Percentiles rank a stretch among this genome's conserved stretches.
These are phyloP conservation scores for Talaromyces sp. DNA, from an alignment of 2,329 filamentous ascomycete species.

Conservation along the genomic window DNA sequence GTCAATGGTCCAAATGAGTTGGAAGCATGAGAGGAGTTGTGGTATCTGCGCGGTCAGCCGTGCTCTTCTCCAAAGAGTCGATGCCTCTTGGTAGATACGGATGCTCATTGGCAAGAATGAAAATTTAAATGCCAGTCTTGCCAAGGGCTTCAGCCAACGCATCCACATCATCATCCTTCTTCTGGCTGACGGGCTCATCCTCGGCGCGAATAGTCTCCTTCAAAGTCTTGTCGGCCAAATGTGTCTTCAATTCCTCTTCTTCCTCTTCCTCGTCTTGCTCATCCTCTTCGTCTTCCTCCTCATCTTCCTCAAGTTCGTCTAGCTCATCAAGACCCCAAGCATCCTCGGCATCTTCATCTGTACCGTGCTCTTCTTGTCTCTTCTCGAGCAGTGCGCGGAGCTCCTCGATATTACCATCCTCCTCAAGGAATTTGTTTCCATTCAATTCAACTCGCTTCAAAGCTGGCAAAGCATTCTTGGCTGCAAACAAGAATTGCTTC, in stretches of 20 bases:
- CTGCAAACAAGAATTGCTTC: conserved; percentile 66
- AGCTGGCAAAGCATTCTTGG: conserved; percentile 65
- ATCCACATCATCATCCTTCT: conserved; percentile 76
- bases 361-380: conserved; percentile 67
- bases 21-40: background rate
- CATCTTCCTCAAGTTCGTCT: conserved; percentile 75
- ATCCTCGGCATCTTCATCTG: conserved; percentile 67
- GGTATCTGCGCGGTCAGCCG: background rate
- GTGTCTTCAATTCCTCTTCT: conserved; percentile 58
- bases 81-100: background rate
- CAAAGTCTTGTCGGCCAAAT: conserved; percentile 63
- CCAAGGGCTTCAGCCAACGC: conserved; percentile 70
- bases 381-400: conserved; percentile 70
- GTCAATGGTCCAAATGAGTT: background rate
- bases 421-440: conserved; percentile 90
- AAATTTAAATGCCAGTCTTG: conserved; percentile 55
- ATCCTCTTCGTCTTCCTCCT: conserved; percentile 66
- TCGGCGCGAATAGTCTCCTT: conserved; percentile 58
- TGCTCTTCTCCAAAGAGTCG: background rate
- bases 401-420: conserved; percentile 67
- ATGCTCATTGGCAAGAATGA: too few species aligned
- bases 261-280: conserved; percentile 68
- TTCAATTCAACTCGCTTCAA: conserved; percentile 89
- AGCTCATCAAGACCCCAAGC: conserved; percentile 83
- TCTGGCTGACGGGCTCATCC: conserved; percentile 64